Evolutionary conservation across 2,329 filamentous ascomycete genomes (phyloP), one percentile per base, ranked within the genome.

Genomic region (Lasiodiplodia hormozganensis): DNA sequence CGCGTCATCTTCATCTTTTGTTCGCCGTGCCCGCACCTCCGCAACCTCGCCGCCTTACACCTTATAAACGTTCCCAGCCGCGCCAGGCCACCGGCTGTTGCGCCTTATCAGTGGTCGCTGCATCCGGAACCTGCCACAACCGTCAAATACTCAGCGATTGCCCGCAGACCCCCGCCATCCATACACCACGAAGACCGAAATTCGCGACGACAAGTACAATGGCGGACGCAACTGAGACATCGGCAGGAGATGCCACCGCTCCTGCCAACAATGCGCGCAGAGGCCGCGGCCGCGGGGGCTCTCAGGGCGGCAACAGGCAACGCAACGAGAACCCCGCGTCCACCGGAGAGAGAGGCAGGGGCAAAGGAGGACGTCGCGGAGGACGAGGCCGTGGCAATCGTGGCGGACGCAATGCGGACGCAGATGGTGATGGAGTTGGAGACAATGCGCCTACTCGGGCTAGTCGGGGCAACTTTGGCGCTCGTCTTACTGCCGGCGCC

Each of bases 371-470:
- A 36, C 67, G 67, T 36, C 58, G 67, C 18, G 67, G 67, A 68
- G 67, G 67, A 4, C 58, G 67, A 21, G 67, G 67, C 10, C 67
- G 67, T 34, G 67, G 67, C n/a, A 64, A 68, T 34, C 58, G 60
- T 5, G 67, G 67, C 36, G 67, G 58, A 16, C 67, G 58, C 40
- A 53, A 53, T 10, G 38, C 34, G 16, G 31, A 53, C 12, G 51
- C 38, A 18, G n/a, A 53, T 4, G 51, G n/a, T 3, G 58, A 51
- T 2, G 25, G 25, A 6, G n/a, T 25, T 51, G 38, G 36, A 56
- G 52, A 51, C 38, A 52, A 43, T 16, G 38, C 58, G 8, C 14
- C 25, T 49, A 14, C 60, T 6, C n/a, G 12, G 16, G 51, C 51
- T 5, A 56, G 34, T 56, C 58, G 52, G 28, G 36, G 67, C n/a